Percentiles rank a stretch among this genome's conserved stretches.
These are phyloP conservation scores for Moricandia moricandioides DNA, from an alignment of 345 rosid species.

Conservation along the genomic window DNA sequence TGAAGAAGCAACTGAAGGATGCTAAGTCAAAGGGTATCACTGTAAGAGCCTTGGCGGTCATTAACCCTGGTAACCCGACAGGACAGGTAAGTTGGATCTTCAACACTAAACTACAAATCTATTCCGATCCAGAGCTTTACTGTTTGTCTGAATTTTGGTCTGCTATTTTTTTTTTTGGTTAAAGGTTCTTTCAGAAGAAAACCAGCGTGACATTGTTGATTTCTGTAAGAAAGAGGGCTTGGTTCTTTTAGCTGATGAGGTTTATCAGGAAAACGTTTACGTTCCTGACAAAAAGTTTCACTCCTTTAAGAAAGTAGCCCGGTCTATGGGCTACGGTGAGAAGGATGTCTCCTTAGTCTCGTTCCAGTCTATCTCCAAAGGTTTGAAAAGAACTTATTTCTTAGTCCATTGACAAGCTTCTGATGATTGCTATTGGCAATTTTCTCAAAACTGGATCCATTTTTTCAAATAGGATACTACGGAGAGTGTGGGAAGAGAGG, in stretches of 20 bases:
- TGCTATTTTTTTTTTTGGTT: constrained; percentile 5
- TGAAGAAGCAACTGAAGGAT: constrained; percentile 75
- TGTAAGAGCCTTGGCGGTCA: constrained; percentile 87
- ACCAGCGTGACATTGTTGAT: constrained; percentile 72
- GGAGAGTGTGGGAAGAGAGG: constrained; percentile 99
- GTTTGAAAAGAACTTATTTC: constrained; percentile 32
- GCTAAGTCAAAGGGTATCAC: constrained; percentile 78
- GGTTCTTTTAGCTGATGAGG: constrained; percentile 93
- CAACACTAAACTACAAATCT: not conserved
- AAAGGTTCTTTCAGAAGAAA: constrained; percentile 87
- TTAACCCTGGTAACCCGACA: constrained; percentile 94
- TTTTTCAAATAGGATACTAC: constrained; percentile 58
- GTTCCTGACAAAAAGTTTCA: constrained; percentile 85
- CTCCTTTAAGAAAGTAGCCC: constrained; percentile 87
- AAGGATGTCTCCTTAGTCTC: constrained; percentile 74
- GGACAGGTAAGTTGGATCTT: constrained; percentile 60
- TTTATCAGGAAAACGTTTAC: constrained; percentile 86
- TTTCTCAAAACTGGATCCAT: not conserved
- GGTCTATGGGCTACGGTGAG: constrained; percentile 84
- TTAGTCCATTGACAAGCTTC: not conserved
- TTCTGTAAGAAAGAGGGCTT: constrained; percentile 94
- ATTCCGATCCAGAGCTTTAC: not conserved
- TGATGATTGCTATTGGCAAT: not conserved
- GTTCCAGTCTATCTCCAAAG: constrained; percentile 94
- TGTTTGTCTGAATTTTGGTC: constrained; percentile 2